Base-by-base conservation (phyloP, 1,284 basidiomycete genomes). In the Sutorius eximius region DNA sequence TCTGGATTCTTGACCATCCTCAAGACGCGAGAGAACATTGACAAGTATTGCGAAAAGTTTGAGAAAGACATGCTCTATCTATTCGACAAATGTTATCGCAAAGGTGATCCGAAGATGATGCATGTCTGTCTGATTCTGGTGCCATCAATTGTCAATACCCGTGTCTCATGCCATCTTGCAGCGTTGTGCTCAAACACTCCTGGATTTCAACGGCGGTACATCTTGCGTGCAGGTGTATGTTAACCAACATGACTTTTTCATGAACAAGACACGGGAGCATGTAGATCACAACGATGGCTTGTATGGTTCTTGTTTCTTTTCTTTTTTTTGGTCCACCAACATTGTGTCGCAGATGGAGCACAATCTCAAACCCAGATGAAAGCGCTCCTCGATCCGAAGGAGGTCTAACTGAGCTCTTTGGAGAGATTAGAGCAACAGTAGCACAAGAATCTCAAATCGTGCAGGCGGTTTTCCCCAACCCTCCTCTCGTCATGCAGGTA, bases 241-340 rank as follows among this genome's bases (percentile, higher is more conserved):
- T 59, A 99, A 99, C 66, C 97, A 99, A 72, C 97, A 99, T 68
- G 97, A 99, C 71, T 98, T 98, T 77, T 98, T 98, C 78, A 97
- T 98, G 69, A 96, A 97, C 68, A 85, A 89, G 52, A 82, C 88
- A 41, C 82, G 83, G 41, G 87, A 87, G 56, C 78, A 77, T 38
- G 80, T 78, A 59, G 74, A 79, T 43, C 76, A 76, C 51, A 81
- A 83, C 48, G 82, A 85, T 57, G 77, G 77, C 29, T 68, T 95
- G 89, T 93, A 66, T 53, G 85, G 57, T 22, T 46, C 46, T 36
- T 54, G 5, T 53, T 52, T 18, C 45, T 10, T 58, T 36, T 7
- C 37, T 22, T 53, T 30, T 15, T 9, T 34, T 16, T 22, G 22
- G 34, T 54, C 12, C 38, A 2, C 36, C 62, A 46, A 66, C 56